phyloP scores from a whole-genome alignment of 768 basidiomycete species.

The Rhizopogon vesiculosus region DNA sequence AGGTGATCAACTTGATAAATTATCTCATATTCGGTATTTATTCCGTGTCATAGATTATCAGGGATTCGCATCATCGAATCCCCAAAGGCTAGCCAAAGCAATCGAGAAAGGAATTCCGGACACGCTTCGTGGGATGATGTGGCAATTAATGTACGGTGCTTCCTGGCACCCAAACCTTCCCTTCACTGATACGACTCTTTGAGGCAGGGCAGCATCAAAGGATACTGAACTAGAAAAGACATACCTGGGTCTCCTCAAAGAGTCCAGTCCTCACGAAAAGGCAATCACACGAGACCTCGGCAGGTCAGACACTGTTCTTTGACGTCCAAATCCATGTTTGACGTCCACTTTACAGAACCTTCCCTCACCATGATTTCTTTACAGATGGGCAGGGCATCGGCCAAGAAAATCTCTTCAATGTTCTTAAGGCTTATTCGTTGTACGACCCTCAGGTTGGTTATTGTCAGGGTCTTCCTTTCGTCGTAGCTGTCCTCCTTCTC shows the following conservation, averaged over 20 bases:
- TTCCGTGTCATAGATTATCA: conserved; percentile 67
- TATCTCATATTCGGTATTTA: conserved; percentile 5
- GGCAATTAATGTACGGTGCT: conserved; percentile 80
- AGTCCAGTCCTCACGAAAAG: conserved; percentile 87
- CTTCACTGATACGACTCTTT: conserved; percentile 8
- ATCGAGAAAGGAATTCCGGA: conserved; percentile 91
- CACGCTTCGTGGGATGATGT: conserved; percentile 89
- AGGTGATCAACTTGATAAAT: conserved; percentile 35
- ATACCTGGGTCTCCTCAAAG: conserved; percentile 80
- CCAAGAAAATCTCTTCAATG: conserved; percentile 96
- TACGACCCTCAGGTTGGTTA: conserved; percentile 95
- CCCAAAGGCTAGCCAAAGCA: conserved; percentile 78
- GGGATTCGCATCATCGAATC: conserved; percentile 70
- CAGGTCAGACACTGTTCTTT: conserved; percentile 39
- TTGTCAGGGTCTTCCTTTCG: conserved; percentile 95
- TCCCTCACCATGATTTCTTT: conserved; percentile 96
- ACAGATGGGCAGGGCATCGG: conserved; percentile 92
- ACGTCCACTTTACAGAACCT: conserved; percentile 54
- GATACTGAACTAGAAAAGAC: conserved; percentile 78
- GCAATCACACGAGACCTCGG: conserved; percentile 91
- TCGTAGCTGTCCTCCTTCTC: conserved; percentile 88
- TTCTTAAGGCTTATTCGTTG: conserved; percentile 95
- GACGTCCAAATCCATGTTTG: conserved; percentile 1
- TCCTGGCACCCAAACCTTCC: background rate
- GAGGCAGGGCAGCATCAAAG: conserved; percentile 84